Conservation (phyloP, 352 stramenopile species). For the Elongisporangium prolatum region DNA sequence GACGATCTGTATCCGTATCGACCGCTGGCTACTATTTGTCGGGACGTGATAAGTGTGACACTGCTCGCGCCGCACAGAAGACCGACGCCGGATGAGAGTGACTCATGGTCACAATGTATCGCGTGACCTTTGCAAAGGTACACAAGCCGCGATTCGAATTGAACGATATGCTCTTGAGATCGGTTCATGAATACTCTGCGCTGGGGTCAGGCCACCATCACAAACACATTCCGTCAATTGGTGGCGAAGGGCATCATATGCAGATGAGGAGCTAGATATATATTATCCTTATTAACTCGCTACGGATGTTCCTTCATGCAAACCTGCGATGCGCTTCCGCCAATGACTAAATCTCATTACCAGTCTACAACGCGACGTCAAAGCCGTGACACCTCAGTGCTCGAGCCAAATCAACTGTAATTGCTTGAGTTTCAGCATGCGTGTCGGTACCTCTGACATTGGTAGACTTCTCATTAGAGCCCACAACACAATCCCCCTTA, state of each 20-base stretch:
- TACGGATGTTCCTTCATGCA: too few species aligned
- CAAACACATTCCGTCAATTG: not conserved
- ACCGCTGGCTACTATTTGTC: conserved; percentile 15
- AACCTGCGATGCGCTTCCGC: too few species aligned
- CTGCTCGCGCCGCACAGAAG: conserved; percentile 17
- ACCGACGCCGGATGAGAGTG: not conserved
- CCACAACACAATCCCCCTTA: too few species aligned
- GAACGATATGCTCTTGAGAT: conserved; percentile 5
- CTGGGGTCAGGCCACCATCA: conserved; percentile 20
- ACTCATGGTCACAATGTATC: conserved; percentile 25
- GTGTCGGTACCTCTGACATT: too few species aligned
- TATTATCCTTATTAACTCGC: too few species aligned
- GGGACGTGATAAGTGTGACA: conserved; percentile 20
- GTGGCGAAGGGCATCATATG: conserved; percentile 2
- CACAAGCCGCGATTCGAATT: conserved; percentile 17
- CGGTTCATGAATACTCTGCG: conserved; percentile 18
- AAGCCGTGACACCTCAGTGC: too few species aligned
- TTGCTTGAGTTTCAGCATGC: too few species aligned
- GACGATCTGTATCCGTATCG: conserved; percentile 33
- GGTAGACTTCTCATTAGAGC: too few species aligned
- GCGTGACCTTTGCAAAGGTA: conserved; percentile 17
- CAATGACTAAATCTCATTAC: too few species aligned
- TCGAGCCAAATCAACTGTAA: not conserved
- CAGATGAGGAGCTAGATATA: conserved; percentile 24
- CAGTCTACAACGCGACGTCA: too few species aligned